These are phyloP conservation scores for Leccinum subtestaceum DNA, from an alignment of 768 basidiomycete genomes.

Conservation along the genomic window DNA sequence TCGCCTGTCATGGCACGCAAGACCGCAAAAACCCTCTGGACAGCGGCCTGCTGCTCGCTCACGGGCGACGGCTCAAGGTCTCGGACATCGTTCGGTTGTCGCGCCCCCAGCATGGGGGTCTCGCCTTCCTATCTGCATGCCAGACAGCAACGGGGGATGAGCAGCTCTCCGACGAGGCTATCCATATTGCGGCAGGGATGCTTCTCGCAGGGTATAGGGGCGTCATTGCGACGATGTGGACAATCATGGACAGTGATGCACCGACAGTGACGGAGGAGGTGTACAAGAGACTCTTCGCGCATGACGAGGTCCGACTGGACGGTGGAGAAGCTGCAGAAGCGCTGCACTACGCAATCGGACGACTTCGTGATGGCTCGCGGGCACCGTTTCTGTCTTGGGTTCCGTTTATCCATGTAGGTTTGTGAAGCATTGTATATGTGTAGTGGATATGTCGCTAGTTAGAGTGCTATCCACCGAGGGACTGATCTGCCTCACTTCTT, in stretches of 20 bases:
- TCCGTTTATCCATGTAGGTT: not conserved
- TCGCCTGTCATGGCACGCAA: constrained; percentile 6
- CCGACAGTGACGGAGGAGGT: not conserved
- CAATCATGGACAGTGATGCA: not conserved
- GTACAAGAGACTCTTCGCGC: not conserved
- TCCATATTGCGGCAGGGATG: not conserved
- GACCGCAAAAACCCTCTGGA: constrained; percentile 16
- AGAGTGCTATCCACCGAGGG: no score
- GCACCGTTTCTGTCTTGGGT: not conserved
- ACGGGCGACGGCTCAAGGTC: not conserved
- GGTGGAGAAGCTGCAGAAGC: not conserved
- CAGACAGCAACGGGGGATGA: not conserved
- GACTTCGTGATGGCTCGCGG: not conserved
- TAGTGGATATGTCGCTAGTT: not conserved
- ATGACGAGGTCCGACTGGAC: not conserved
- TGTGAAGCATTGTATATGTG: not conserved
- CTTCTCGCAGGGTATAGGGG: not conserved
- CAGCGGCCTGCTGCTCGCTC: constrained; percentile 18
- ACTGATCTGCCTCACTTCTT: no score
- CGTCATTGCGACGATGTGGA: not conserved
- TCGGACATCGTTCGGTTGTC: not conserved
- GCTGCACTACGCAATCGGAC: not conserved
- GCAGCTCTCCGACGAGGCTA: not conserved
- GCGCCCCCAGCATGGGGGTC: constrained; percentile 14
- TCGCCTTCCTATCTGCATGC: constrained; percentile 24